Evolutionary conservation across 768 basidiomycete species (phyloP), one percentile per base, ranked within the genome.

Genomic region (Collybia sordida): DNA sequence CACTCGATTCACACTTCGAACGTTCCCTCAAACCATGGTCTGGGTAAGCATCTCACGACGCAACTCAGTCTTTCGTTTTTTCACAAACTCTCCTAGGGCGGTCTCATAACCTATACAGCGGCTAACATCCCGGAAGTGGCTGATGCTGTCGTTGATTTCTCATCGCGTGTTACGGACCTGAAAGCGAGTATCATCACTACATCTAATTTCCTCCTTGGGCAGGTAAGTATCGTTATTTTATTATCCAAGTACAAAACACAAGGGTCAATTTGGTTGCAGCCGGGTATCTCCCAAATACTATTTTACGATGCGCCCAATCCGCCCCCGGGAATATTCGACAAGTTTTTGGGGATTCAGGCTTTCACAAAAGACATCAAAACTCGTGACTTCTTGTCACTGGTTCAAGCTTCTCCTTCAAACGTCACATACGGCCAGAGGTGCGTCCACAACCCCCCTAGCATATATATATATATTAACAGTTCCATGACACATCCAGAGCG

Each of bases 221-320:
- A 68, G 52, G 18, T 47, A 31, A 37, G 34, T 15, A 2, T 36
- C 7, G 6, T 3, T 19, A 19, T 7, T 15, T 6, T 9, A 17
- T 17, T 1, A 23, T 24, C 5, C 6, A 34, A 3, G n/a, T 2
- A 1, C 19, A 17, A 4, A 15, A 2, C 17, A 5, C 6, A 2
- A 12, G 38, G 19, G 17, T 15, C 25, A 14, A 19, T 14, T 8
- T 15, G 1, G 34, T 11, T 40, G 49, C 36, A 42, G 38, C 45
- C 18, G 19, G 27, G 17, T 34, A 11, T 4, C 60, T 59, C 3
- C 60, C 66, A 6, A 46, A 80, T 3, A 45, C 11, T 86, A 19
- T 87, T 86, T 63, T 86, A 87, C 55, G 79, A 86, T 57, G 78
- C 55, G 0, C 82, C 83, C 9, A 69, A 61, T 0, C 73, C 73